These are phyloP conservation scores for Exsudoporus frostii DNA, from an alignment of 768 basidiomycete genomes.

Conservation along the genomic window DNA sequence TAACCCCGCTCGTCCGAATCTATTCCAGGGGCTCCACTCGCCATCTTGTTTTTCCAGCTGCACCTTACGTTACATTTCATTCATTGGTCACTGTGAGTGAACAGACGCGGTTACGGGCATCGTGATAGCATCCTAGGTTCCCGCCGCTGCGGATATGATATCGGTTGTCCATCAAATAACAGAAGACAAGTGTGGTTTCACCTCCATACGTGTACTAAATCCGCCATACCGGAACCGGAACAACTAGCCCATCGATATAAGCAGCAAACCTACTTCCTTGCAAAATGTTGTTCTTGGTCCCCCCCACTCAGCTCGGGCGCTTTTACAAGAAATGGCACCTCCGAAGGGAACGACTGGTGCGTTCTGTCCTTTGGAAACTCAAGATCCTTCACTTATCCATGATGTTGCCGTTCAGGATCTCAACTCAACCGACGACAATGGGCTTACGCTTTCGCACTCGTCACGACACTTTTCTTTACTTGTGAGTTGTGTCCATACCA, in stretches of 20 bases:
- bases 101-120: neutral
- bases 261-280: neutral
- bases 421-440: slow-evolving; percentile 46
- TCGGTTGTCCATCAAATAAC: neutral
- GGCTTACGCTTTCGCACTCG: slow-evolving; percentile 60
- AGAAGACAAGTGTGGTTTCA: neutral
- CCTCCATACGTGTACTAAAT: neutral
- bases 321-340: slow-evolving; percentile 32
- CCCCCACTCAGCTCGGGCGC: neutral
- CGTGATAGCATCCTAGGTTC: neutral
- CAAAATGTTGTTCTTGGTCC: neutral
- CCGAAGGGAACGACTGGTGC: slow-evolving; percentile 42
- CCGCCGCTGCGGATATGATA: neutral
- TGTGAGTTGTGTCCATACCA: slow-evolving; percentile 38
- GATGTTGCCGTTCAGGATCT: slow-evolving; percentile 21
- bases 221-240: slow-evolving; percentile 4
- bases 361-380: slow-evolving; percentile 1
- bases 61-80: neutral
- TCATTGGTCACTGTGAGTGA: neutral
- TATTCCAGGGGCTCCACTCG: slow-evolving; percentile 2
- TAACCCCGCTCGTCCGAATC: neutral
- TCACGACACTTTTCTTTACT: slow-evolving; percentile 75
- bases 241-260: slow-evolving; percentile 11
- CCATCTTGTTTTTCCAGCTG: neutral
- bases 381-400: neutral